A percentile compares a stretch with the other conserved stretches of the same genome.
These are phyloP conservation scores for Suhomyces bolitotheri DNA, from an alignment of 1,139 yeast species.

Conservation along the genomic window DNA sequence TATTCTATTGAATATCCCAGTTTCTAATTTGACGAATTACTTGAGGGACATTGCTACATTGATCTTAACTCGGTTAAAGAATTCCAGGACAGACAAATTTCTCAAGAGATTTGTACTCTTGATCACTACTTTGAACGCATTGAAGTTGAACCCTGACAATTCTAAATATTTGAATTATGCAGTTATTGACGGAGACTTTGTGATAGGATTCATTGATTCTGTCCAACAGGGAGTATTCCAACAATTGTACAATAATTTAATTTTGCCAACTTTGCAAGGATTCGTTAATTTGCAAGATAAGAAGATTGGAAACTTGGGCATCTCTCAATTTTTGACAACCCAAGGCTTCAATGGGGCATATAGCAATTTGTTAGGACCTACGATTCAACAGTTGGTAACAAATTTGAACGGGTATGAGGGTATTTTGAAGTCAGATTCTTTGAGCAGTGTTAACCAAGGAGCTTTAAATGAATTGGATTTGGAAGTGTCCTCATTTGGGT, in stretches of 20 bases:
- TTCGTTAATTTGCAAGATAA: conserved; percentile 72
- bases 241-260: conserved; percentile 61
- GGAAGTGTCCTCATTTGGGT: conserved; percentile 77
- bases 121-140: conserved; percentile 50
- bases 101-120: conserved; percentile 71
- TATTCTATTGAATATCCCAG: conserved; percentile 60
- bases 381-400: conserved; percentile 54
- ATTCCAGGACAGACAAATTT: conserved; percentile 78
- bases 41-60: conserved; percentile 73
- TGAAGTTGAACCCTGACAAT: conserved; percentile 29
- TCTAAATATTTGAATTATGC: conserved; percentile 12
- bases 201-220: conserved; percentile 56
- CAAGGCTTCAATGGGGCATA: conserved; percentile 34
- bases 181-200: conserved; percentile 48
- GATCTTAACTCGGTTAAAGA: conserved; percentile 76
- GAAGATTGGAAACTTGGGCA: conserved; percentile 74
- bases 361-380: conserved; percentile 44
- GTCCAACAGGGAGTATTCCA: conserved; percentile 68
- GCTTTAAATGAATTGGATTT: conserved; percentile 42
- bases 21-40: conserved; percentile 51
- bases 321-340: conserved; percentile 50
- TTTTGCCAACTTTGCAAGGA: conserved; percentile 65
- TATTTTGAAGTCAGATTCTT: conserved; percentile 32
- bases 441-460: conserved; percentile 30
- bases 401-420: conserved; percentile 45